Evolutionary conservation across 108 stramenopile genomes (phyloP).

Genomic region (Nannochloropsis gaditana): DNA sequence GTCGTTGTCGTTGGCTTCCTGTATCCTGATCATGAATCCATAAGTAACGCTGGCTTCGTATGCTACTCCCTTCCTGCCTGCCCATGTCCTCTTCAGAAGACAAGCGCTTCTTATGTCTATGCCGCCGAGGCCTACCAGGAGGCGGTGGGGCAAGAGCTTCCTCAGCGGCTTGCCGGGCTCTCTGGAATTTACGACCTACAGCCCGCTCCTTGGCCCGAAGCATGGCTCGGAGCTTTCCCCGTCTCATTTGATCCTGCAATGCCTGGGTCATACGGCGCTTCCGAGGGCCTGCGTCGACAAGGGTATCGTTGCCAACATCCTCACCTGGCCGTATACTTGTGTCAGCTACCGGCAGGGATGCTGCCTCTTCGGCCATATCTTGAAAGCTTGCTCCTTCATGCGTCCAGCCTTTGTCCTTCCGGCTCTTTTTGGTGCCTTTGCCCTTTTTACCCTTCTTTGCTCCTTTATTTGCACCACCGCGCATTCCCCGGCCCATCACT

Average conservation of each 20-base stretch:
- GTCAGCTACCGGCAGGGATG: background rate
- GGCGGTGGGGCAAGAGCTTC: background rate
- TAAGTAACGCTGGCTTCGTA: background rate
- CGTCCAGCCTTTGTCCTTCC: slow-evolving; percentile 7
- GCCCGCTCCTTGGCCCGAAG: slow-evolving; percentile 7
- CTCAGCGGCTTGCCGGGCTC: background rate
- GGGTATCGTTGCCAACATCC: too few species aligned
- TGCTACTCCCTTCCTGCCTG: background rate
- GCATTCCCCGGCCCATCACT: background rate
- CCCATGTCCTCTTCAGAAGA: background rate
- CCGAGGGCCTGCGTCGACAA: background rate
- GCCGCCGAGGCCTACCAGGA: background rate
- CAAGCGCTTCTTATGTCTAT: background rate
- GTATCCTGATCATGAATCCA: background rate
- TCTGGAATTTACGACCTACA: background rate
- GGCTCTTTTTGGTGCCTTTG: background rate
- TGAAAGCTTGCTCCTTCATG: background rate
- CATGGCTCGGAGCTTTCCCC: background rate
- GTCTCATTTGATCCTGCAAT: background rate
- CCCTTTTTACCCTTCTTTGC: background rate
- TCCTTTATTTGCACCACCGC: slow-evolving; percentile 5
- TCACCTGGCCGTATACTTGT: too few species aligned
- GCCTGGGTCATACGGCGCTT: background rate
- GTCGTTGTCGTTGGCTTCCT: background rate
- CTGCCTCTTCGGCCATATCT: background rate